Evolutionary conservation across 257 asterid species (phyloP).

Genomic region (Solanum corneliomulleri): DNA sequence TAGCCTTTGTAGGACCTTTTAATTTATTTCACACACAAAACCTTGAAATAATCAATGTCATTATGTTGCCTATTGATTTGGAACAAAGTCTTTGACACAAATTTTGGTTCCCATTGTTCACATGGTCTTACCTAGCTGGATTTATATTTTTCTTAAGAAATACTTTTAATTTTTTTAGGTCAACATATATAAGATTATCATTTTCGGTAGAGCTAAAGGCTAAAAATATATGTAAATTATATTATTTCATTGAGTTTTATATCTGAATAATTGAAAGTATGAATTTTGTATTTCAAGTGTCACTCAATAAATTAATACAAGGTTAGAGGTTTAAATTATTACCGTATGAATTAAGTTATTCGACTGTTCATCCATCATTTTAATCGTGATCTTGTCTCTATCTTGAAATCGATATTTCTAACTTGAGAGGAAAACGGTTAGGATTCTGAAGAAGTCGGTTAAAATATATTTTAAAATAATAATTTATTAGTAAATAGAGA

Average conservation of each 20-base stretch:
- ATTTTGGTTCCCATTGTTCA: background rate
- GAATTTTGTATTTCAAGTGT: background rate
- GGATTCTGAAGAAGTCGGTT: background rate
- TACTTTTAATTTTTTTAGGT: background rate
- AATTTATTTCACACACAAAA: background rate
- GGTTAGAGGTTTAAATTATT: too few relatives aligned
- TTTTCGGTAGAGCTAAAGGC: background rate
- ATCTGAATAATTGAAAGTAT: too few relatives aligned
- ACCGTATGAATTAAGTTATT: too few relatives aligned
- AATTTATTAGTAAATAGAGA: background rate
- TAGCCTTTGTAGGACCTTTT: background rate
- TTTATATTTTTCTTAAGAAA: background rate
- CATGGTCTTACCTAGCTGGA: background rate
- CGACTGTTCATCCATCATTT: background rate
- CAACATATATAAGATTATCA: background rate
- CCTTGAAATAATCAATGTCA: background rate
- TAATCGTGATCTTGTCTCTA: background rate
- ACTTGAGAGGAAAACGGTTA: background rate
- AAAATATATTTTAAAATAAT: too few relatives aligned
- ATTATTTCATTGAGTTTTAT: too few relatives aligned
- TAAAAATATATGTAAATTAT: too few relatives aligned
- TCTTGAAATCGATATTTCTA: too few relatives aligned
- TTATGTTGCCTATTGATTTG: background rate
- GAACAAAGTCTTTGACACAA: background rate
- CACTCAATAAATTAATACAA: too few relatives aligned